phyloP scores from a whole-genome alignment of 192 early-diverging fungal genomes.

The Umbelopsis isabellina region DNA sequence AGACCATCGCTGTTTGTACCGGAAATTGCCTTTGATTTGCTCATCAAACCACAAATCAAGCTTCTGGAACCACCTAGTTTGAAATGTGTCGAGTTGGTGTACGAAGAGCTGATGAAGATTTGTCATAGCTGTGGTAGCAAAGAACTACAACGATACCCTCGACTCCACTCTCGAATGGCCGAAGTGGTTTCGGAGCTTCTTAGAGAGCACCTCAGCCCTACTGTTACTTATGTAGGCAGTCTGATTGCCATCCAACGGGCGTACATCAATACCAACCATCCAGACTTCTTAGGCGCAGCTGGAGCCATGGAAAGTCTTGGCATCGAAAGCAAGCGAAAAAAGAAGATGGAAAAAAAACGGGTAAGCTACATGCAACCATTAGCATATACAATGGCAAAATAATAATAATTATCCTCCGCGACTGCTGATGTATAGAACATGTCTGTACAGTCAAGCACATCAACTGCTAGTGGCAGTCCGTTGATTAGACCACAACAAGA shows the following conservation, averaged over 20 bases:
- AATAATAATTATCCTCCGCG: too few relatives aligned
- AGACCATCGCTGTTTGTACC: constrained; percentile 79
- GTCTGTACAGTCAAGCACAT: constrained; percentile 27
- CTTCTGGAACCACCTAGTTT: constrained; percentile 71
- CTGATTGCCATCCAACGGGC: constrained; percentile 76
- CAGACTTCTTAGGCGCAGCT: constrained; percentile 76
- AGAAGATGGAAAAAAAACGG: constrained; percentile 47
- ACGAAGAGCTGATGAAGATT: constrained; percentile 78
- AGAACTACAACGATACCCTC: constrained; percentile 73
- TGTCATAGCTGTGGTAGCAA: constrained; percentile 71
- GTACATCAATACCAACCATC: constrained; percentile 83
- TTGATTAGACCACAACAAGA: neutral
- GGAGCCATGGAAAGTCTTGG: constrained; percentile 71
- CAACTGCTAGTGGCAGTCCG: constrained; percentile 22
- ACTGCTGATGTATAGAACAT: neutral
- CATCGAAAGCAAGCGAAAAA: constrained; percentile 61
- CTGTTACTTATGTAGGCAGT: constrained; percentile 70
- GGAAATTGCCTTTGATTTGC: constrained; percentile 77
- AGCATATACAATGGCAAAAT: too few relatives aligned
- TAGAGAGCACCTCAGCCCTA: constrained; percentile 68
- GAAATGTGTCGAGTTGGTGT: constrained; percentile 76
- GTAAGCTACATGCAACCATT: constrained; percentile 12
- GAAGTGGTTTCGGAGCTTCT: constrained; percentile 75
- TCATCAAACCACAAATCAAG: constrained; percentile 78
- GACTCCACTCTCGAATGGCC: constrained; percentile 67